Evolutionary conservation across 805 yeast species (phyloP).

Genomic region (Candida odintsovae): DNA sequence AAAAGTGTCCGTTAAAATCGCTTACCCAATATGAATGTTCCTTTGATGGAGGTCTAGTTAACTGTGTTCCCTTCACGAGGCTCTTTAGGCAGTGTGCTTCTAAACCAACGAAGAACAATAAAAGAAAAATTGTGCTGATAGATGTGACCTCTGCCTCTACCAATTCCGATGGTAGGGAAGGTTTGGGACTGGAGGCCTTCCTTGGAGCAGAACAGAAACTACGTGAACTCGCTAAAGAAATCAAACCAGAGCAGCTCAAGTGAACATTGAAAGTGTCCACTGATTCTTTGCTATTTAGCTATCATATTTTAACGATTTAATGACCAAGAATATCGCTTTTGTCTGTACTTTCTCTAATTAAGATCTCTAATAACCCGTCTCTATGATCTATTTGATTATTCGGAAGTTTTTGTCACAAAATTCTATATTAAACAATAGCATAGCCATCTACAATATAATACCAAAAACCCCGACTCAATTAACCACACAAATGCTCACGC

Average conservation of each 20-base stretch:
- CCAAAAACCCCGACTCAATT: too few species aligned
- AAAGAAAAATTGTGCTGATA: slow-evolving; percentile 17
- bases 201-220: slow-evolving; percentile 4
- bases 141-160: slow-evolving; percentile 35
- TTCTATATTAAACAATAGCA: too few species aligned
- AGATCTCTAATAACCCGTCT: too few species aligned
- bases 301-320: neutral
- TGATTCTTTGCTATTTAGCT: too few species aligned
- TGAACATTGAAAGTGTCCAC: too few species aligned
- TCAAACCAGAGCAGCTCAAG: neutral
- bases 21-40: slow-evolving; percentile 44
- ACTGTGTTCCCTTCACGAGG: slow-evolving; percentile 44
- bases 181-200: slow-evolving; percentile 6
- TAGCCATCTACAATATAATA: too few species aligned
- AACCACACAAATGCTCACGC: slow-evolving; percentile 28
- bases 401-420: neutral
- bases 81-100: slow-evolving; percentile 36
- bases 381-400: too few species aligned
- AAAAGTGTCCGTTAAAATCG: slow-evolving; percentile 30
- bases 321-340: neutral
- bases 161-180: slow-evolving; percentile 21
- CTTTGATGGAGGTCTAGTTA: slow-evolving; percentile 34
- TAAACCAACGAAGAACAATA: slow-evolving; percentile 19
- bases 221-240: neutral
- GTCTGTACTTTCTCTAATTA: neutral